Conservation (phyloP, 768 basidiomycete species). For the Boletellus emodensis region DNA sequence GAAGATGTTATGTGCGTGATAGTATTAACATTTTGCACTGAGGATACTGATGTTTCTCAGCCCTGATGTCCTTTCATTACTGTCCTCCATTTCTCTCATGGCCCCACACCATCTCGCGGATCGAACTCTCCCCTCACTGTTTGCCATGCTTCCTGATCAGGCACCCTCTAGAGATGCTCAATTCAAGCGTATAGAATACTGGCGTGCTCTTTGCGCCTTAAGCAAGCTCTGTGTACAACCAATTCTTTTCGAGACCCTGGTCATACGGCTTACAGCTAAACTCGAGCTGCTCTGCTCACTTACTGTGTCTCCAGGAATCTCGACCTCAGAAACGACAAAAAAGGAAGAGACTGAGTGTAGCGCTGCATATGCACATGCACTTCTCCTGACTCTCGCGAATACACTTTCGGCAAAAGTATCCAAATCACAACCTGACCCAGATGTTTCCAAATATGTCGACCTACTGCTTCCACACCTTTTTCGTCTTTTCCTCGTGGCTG, state of each 20-base stretch:
- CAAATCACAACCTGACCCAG: slow-evolving; percentile 47
- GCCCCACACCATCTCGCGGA: slow-evolving; percentile 63
- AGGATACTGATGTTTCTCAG: slow-evolving; percentile 33
- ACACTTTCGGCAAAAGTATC: slow-evolving; percentile 54
- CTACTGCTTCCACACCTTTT: slow-evolving; percentile 68
- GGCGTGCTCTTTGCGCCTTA: slow-evolving; percentile 65
- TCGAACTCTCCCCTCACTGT: slow-evolving; percentile 77
- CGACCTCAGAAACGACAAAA: neutral
- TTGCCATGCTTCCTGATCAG: slow-evolving; percentile 65
- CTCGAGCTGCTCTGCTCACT: slow-evolving; percentile 63
- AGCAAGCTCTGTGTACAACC: slow-evolving; percentile 68
- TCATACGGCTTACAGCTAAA: slow-evolving; percentile 72
- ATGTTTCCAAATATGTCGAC: slow-evolving; percentile 80
- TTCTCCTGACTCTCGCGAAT: slow-evolving; percentile 66
- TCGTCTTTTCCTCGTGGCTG: slow-evolving; percentile 52
- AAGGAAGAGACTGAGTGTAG: slow-evolving; percentile 49
- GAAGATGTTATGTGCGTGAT: slow-evolving; percentile 48
- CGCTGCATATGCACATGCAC: slow-evolving; percentile 83
- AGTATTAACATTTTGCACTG: neutral
- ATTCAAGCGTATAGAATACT: slow-evolving; percentile 56
- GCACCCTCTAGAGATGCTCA: slow-evolving; percentile 54
- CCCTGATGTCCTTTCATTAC: slow-evolving; percentile 53
- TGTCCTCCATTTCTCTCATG: slow-evolving; percentile 57
- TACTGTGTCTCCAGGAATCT: slow-evolving; percentile 8
- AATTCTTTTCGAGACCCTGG: slow-evolving; percentile 79